phyloP scores from a whole-genome alignment of 371 early-diverging fungal genomes.

The Apophysomyces ossiformis region DNA sequence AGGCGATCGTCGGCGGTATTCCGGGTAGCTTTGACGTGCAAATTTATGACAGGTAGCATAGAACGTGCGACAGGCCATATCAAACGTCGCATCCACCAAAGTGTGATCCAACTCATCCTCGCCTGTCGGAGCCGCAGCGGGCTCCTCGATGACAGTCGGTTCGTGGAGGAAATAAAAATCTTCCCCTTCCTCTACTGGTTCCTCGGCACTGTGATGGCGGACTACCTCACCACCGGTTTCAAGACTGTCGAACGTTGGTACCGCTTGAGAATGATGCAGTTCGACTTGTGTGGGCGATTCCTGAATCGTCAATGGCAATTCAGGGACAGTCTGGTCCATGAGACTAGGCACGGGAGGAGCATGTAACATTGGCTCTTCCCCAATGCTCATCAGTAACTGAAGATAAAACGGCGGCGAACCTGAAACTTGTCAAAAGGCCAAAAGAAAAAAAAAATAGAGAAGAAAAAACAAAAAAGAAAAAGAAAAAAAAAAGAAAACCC shows the following conservation, averaged over 20 bases:
- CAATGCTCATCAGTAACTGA: conserved; percentile 5
- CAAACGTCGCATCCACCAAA: conserved; percentile 30
- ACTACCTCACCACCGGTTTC: no score
- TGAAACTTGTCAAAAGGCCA: background rate
- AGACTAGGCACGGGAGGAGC: background rate
- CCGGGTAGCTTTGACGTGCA: conserved; percentile 47
- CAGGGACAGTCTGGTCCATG: conserved; percentile 5
- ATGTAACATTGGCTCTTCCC: conserved; percentile 8
- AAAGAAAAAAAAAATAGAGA: conserved; percentile 16
- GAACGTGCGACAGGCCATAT: conserved; percentile 49
- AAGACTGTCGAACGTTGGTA: background rate
- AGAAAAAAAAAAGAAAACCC: conserved; percentile 10
- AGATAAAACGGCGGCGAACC: background rate
- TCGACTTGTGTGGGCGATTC: background rate
- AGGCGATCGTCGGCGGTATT: conserved; percentile 41
- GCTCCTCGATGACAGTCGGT: background rate
- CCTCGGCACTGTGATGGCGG: background rate
- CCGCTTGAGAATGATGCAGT: background rate
- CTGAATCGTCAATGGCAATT: conserved; percentile 6
- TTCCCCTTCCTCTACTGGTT: conserved; percentile 3
- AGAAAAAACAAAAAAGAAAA: conserved; percentile 14
- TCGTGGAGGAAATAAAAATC: conserved; percentile 6
- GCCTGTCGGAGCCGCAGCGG: conserved; percentile 2
- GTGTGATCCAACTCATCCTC: conserved; percentile 16
- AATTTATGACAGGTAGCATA: conserved; percentile 55